Evolutionary conservation across 202 grass and related monocot genomes (phyloP).

Genomic region (Musa balbisiana): DNA sequence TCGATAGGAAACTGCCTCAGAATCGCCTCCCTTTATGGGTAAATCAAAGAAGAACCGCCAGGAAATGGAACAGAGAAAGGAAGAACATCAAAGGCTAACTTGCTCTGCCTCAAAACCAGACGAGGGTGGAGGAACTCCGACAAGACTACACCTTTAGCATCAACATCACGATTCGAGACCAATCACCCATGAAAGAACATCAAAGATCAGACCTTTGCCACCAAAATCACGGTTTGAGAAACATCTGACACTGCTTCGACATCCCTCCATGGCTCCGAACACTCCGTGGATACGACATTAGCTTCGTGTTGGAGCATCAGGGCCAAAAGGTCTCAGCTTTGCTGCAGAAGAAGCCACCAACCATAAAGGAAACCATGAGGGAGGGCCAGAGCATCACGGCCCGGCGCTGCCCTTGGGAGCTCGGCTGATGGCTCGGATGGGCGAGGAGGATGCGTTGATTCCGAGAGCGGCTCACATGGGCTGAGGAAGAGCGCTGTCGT

Average conservation of each 20-base stretch:
- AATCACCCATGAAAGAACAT: not conserved
- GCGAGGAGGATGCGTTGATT: not conserved
- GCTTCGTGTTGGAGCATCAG: too few species aligned
- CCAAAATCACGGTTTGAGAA: not conserved
- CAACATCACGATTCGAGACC: not conserved
- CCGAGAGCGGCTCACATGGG: constrained; percentile 5
- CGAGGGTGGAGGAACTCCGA: too few species aligned
- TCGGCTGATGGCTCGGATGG: not conserved
- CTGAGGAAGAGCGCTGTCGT: not conserved
- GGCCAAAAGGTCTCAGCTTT: not conserved
- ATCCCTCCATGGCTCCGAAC: not conserved
- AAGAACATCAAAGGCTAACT: too few species aligned
- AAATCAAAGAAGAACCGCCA: not conserved
- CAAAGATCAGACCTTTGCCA: not conserved
- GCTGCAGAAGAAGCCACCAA: not conserved
- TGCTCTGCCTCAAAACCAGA: too few species aligned
- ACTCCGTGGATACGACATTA: not conserved
- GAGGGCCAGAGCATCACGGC: not conserved
- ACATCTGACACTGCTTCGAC: too few species aligned
- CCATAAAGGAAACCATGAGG: not conserved
- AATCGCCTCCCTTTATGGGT: not conserved
- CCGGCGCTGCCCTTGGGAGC: not conserved
- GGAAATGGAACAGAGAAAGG: too few species aligned
- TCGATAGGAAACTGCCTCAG: not conserved
- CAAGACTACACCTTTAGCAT: constrained; percentile 18